Evolutionary conservation across 306 rosid species (phyloP), one percentile per base, ranked within the genome.

Genomic region (Casuarina equisetifolia): DNA sequence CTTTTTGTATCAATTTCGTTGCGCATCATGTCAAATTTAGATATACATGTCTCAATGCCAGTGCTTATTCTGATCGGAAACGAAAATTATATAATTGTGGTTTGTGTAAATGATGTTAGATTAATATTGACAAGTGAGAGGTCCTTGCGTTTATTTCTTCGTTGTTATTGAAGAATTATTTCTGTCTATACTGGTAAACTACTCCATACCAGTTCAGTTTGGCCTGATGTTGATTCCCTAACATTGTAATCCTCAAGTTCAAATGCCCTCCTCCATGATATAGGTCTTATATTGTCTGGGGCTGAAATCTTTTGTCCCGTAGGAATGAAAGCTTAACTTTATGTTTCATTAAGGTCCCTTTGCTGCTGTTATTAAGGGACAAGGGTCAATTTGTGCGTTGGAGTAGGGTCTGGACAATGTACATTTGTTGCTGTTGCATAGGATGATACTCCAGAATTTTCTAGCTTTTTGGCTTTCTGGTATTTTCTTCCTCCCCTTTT

Each of bases 1-100:
- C 70, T 79, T 69, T 81, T 25, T 69, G 45, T 76, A 7, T 76
- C 64, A 46, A 7, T 46, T 9, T 10, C 39, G 13, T 43, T 66
- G 1, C 44, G 16, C 49, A 4, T 46, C 62, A 3, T 16, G 35
- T n/a, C 45, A 6, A 2, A 8, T 61, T 59, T 36, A 35, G 13
- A 40, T 25, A 15, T 5, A 32, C 25, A 73, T 55, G 68, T 39
- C 50, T 39, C 39, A 16, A 1, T 48, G 3, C 10, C 19, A 52
- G 15, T 25, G 32, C 49, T 46, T 40, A 11, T 5, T 20, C 4
- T 42, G 16, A 39, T 73, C 32, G 15, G 32, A 38, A 66, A n/a
- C 38, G 42, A 7, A n/a, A 9, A 42, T 3, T 15, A 39, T 15
- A 15, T 2, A 16, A 57, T 20, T 20, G 25, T 2, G 64, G 9